Evolutionary conservation across 2,329 filamentous ascomycete species (phyloP).

Genomic region (Xylariaceae sp.): DNA sequence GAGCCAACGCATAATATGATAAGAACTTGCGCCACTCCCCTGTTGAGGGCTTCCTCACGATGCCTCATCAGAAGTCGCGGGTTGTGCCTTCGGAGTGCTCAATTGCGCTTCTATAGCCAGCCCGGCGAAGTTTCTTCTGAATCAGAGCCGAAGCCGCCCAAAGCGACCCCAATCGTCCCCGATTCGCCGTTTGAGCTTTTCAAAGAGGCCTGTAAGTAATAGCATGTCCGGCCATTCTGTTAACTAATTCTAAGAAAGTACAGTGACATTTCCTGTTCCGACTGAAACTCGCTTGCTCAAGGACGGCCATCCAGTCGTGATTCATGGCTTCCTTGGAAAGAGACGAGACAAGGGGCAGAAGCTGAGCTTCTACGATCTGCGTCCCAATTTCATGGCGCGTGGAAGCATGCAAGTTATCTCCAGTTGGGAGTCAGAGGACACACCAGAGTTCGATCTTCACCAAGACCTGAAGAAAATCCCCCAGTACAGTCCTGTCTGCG

Average conservation of each 20-base stretch:
- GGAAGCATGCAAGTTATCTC: conserved; percentile 39
- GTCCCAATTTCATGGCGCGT: conserved; percentile 19
- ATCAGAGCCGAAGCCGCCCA: not conserved
- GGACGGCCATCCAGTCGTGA: conserved; percentile 37
- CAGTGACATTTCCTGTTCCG: conserved; percentile 2
- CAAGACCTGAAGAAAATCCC: conserved; percentile 42
- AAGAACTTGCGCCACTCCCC: not conserved
- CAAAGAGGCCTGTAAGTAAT: conserved; percentile 23
- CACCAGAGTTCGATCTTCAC: conserved; percentile 35
- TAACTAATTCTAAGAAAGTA: not conserved
- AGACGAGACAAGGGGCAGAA: conserved; percentile 62
- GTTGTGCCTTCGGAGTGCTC: not conserved
- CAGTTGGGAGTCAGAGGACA: conserved; percentile 36
- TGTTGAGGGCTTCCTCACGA: conserved; percentile 9
- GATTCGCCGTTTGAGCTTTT: conserved; percentile 14
- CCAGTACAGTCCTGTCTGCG: conserved; percentile 48
- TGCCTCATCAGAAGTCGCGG: not conserved
- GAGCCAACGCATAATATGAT: conserved; percentile 1
- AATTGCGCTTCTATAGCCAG: conserved; percentile 2
- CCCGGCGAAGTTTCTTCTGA: not conserved
- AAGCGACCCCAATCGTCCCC: not conserved
- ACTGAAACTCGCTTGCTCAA: conserved; percentile 15
- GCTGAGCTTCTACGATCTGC: conserved; percentile 63
- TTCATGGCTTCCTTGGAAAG: conserved; percentile 69
- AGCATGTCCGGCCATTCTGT: not conserved